These are phyloP conservation scores for Phialophora chinensis DNA, from an alignment of 2,329 filamentous ascomycete species.

Conservation along the genomic window DNA sequence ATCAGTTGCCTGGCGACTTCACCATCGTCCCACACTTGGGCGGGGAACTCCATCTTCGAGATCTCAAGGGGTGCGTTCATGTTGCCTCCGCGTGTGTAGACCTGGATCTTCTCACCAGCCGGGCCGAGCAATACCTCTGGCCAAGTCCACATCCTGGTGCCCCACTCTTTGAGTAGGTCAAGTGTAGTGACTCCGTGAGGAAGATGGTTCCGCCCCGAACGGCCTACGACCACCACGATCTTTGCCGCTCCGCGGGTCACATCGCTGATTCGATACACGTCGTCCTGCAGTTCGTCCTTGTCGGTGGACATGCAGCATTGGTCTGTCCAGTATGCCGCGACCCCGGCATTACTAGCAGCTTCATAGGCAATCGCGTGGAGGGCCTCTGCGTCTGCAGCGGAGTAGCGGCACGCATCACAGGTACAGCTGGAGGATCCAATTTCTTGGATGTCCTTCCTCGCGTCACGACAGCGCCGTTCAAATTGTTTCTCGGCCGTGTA, in stretches of 20 bases:
- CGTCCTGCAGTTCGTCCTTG: slow-evolving; percentile 42
- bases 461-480: slow-evolving; percentile 18
- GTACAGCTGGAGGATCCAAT: slow-evolving; percentile 17
- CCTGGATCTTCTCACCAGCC: slow-evolving; percentile 40
- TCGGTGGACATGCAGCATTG: slow-evolving; percentile 52
- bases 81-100: slow-evolving; percentile 45
- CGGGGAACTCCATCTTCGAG: slow-evolving; percentile 51
- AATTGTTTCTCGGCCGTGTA: slow-evolving; percentile 32
- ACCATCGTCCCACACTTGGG: slow-evolving; percentile 50
- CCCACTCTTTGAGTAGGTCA: slow-evolving; percentile 52
- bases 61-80: slow-evolving; percentile 40
- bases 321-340: slow-evolving; percentile 53
- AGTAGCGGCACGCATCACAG: slow-evolving; percentile 17
- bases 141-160: slow-evolving; percentile 55
- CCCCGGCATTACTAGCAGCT: slow-evolving; percentile 47
- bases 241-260: slow-evolving; percentile 52
- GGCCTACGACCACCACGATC: slow-evolving; percentile 51
- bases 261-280: slow-evolving; percentile 55
- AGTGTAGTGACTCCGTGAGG: slow-evolving; percentile 38
- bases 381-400: slow-evolving; percentile 31
- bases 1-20: slow-evolving; percentile 50
- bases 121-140: slow-evolving; percentile 51
- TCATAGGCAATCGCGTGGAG: slow-evolving; percentile 48
- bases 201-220: slow-evolving; percentile 34
- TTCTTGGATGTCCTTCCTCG: slow-evolving; percentile 13